Base-by-base conservation (phyloP, 768 basidiomycete species). In the Mrakia frigida region DNA sequence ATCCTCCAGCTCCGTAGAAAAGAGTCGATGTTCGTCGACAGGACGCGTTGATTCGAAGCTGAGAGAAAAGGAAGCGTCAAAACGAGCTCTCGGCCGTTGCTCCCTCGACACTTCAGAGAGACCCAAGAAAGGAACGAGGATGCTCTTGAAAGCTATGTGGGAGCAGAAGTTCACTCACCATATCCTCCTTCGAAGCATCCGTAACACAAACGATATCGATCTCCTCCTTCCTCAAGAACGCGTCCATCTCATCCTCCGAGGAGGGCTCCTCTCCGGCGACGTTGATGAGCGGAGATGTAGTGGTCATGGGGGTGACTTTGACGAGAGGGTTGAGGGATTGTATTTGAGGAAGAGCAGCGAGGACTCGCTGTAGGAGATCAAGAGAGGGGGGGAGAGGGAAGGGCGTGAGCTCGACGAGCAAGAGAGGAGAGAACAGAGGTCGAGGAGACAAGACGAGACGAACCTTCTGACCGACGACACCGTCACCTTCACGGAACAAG, bases 301-400 rank as follows among this genome's bases (percentile, higher is more conserved):
- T 83, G 77, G 90, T 85, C 59, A 90, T 81, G 31, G 89, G 88
- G 81, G 93, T 88, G 76, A 99, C 87, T 50, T 86, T 85, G 78
- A 99, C 96, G 73, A 96, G 90, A 61, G 96, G 94, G 82, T 99
- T 99, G 63, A 99, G 87, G 77, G 89, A 90, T 83, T 92, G 90
- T 75, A 99, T 91, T 80, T 93, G 88, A 33, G 89, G 84, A 83
- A 90, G 90, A 43, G 95, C 93, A 46, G 89, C 92, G 78, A 91
- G 89, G 56, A 94, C 90, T 82, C 92, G 88, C 96, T 98, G 84
- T 5, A 50, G 21, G 7, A 41, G 31, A 70, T 79, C 74, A 37
- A 78, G 59, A 76, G 72, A 81, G 63, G 79, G 74, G 74, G 7
- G 9, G n/a, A 25, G 14, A 43, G 25, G 16, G 18, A 37, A n/a